Evolutionary conservation across 331 rosid genomes (phyloP).

Genomic region (Pyracantha coccinea): DNA sequence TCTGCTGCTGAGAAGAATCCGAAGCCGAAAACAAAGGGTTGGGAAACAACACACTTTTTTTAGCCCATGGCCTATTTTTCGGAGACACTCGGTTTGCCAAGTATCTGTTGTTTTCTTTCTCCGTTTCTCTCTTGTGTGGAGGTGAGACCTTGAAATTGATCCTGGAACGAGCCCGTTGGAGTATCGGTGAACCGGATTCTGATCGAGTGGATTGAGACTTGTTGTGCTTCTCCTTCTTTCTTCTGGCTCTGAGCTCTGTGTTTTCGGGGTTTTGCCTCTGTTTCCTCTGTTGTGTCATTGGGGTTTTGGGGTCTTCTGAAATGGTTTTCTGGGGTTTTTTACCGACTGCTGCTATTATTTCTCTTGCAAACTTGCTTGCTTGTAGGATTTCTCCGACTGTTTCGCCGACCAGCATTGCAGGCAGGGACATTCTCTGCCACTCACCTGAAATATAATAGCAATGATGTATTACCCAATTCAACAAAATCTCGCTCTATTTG

Average conservation of each 20-base stretch:
- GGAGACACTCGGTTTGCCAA: slow-evolving; percentile 73
- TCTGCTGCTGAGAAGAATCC: slow-evolving; percentile 33
- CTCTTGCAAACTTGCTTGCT: slow-evolving; percentile 72
- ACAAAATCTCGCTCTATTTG: not conserved
- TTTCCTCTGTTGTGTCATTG: slow-evolving; percentile 34
- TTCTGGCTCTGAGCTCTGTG: slow-evolving; percentile 58
- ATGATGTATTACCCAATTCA: not conserved
- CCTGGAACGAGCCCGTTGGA: slow-evolving; percentile 64
- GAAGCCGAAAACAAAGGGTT: slow-evolving; percentile 68
- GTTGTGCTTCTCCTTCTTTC: slow-evolving; percentile 71
- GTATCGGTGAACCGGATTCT: slow-evolving; percentile 34
- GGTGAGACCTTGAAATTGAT: slow-evolving; percentile 80
- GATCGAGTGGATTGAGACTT: slow-evolving; percentile 22
- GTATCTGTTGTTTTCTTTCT: slow-evolving; percentile 38
- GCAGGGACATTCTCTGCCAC: slow-evolving; percentile 74
- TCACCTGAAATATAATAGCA: slow-evolving; percentile 33
- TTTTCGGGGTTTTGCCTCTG: slow-evolving; percentile 36
- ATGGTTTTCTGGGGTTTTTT: slow-evolving; percentile 20
- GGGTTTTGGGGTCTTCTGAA: slow-evolving; percentile 69
- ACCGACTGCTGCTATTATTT: slow-evolving; percentile 42
- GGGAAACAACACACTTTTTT: slow-evolving; percentile 76
- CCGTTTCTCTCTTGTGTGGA: slow-evolving; percentile 49
- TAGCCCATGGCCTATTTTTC: slow-evolving; percentile 71
- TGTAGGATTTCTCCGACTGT: slow-evolving; percentile 72
- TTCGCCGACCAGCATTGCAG: slow-evolving; percentile 85